A percentile compares a stretch with the other conserved stretches of the same genome.
Conservation (phyloP, 441 rosid species). For the Adansonia grandidieri region DNA sequence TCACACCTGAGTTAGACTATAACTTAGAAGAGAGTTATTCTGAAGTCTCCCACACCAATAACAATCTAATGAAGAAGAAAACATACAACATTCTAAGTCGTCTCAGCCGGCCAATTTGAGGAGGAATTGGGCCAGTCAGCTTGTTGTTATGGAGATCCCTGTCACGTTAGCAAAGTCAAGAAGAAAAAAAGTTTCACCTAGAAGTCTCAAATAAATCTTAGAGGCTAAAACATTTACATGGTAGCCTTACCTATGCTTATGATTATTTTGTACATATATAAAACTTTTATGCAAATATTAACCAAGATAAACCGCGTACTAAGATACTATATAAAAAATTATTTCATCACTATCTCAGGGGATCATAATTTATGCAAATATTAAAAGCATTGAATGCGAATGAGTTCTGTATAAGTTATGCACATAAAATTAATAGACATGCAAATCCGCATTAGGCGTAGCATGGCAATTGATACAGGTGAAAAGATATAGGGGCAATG, state of each 20-base stretch:
- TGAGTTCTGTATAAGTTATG: background rate
- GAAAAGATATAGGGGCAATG: background rate
- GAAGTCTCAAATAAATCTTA: background rate
- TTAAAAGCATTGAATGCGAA: background rate
- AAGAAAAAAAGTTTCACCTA: background rate
- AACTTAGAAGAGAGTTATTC: constrained; percentile 1
- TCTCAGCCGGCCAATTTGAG: constrained; percentile 73
- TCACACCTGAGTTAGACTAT: too few species aligned
- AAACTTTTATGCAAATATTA: background rate
- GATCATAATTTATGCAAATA: background rate
- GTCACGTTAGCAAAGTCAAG: constrained; percentile 31
- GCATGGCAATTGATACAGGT: background rate
- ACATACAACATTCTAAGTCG: constrained; percentile 65
- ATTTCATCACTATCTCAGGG: background rate
- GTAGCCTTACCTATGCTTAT: background rate
- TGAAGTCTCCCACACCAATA: background rate
- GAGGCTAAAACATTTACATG: background rate
- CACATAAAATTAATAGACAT: background rate
- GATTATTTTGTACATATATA: constrained; percentile 1
- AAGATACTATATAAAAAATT: background rate
- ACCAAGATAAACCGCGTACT: background rate
- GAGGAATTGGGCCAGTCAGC: constrained; percentile 80
- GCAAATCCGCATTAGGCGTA: background rate
- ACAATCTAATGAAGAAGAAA: constrained; percentile 19
- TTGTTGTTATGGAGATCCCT: constrained; percentile 86